These are phyloP conservation scores for Przewalskia tangutica DNA, from an alignment of 257 asterid species.

Conservation along the genomic window DNA sequence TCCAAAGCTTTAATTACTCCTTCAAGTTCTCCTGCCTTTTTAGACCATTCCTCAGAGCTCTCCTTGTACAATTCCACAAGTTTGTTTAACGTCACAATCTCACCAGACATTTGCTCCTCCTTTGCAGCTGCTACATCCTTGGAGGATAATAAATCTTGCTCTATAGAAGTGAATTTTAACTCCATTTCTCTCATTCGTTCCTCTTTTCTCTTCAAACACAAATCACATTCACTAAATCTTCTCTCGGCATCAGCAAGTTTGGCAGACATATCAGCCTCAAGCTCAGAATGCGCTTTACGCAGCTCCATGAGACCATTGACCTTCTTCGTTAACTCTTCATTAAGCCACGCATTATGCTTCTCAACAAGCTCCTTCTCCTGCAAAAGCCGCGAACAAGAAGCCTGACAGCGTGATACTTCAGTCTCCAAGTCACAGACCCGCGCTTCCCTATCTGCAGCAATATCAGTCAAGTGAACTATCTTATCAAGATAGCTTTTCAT, in stretches of 20 bases:
- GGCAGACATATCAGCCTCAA: conserved; percentile 69
- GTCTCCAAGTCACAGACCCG: conserved; percentile 58
- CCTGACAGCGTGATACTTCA: conserved; percentile 53
- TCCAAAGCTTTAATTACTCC: conserved; percentile 95
- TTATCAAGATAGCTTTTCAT: conserved; percentile 82
- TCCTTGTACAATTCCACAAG: conserved; percentile 83
- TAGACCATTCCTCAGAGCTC: conserved; percentile 92
- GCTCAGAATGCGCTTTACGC: conserved; percentile 57
- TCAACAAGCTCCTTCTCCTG: conserved; percentile 96
- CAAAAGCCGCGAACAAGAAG: conserved; percentile 43
- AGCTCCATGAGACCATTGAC: conserved; percentile 50
- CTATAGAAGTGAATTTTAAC: conserved; percentile 54
- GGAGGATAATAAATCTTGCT: conserved; percentile 59
- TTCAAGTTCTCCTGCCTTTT: conserved; percentile 95
- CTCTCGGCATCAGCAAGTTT: conserved; percentile 71
- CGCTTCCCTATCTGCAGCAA: conserved; percentile 55
- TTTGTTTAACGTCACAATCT: conserved; percentile 68
- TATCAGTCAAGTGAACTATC: conserved; percentile 72
- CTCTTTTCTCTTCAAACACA: conserved; percentile 47
- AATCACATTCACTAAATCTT: conserved; percentile 44
- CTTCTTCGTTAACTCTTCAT: conserved; percentile 70
- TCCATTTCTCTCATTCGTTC: conserved; percentile 71
- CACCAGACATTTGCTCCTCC: conserved; percentile 69
- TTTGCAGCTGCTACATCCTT: conserved; percentile 59
- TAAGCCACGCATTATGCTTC: conserved; percentile 88